A percentile compares a stretch with the other conserved stretches of the same genome.
Conservation (phyloP, 1,139 yeast genomes). For the Pichia sp. region DNA sequence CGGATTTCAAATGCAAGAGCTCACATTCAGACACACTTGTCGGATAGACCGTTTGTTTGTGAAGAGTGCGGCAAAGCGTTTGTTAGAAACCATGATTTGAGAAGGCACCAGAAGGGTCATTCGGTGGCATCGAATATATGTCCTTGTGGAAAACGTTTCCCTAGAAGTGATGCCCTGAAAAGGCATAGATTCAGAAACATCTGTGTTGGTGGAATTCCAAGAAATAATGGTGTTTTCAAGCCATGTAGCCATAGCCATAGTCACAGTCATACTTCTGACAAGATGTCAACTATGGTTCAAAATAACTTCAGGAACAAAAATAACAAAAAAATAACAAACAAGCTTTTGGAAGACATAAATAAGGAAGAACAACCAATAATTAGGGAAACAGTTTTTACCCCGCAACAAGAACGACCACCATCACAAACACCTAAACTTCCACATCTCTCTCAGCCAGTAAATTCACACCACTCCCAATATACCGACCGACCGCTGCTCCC, state of each 20-base stretch:
- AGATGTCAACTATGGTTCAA: background rate
- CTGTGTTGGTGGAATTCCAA: constrained; percentile 63
- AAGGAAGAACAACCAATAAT: background rate
- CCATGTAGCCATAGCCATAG: background rate
- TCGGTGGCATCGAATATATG: constrained; percentile 70
- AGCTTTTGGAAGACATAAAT: constrained; percentile 6
- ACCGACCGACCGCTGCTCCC: background rate
- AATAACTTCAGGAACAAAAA: background rate
- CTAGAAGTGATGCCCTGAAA: constrained; percentile 81
- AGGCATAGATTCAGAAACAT: constrained; percentile 77
- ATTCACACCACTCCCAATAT: background rate
- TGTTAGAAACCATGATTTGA: constrained; percentile 88
- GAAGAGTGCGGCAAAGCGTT: constrained; percentile 57
- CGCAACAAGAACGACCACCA: background rate
- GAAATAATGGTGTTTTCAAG: constrained; percentile 26
- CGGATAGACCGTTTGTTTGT: constrained; percentile 85
- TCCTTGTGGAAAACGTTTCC: constrained; percentile 88
- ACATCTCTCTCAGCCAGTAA: background rate
- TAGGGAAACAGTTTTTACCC: background rate
- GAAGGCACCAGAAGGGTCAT: constrained; percentile 88
- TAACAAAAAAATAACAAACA: constrained; percentile 4
- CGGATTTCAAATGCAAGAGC: constrained; percentile 93
- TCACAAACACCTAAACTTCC: background rate
- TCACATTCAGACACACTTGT: constrained; percentile 93
- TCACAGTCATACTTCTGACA: background rate